A percentile compares a stretch with the other conserved stretches of the same genome.
phyloP scores from a whole-genome alignment of 1,139 yeast species.

The Geotrichum reessii region DNA sequence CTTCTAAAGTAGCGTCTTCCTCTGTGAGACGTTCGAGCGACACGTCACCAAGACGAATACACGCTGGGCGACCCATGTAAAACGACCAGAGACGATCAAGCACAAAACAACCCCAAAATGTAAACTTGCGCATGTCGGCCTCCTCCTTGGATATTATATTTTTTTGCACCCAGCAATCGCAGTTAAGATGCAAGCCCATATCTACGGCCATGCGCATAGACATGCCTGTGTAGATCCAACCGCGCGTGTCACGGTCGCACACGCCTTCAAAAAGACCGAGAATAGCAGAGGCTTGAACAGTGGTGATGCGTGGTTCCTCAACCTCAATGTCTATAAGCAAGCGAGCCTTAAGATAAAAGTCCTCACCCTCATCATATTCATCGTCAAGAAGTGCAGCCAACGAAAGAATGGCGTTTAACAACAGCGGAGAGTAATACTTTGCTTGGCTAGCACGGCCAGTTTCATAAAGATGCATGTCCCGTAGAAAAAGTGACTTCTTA shows the following conservation, averaged over 20 bases:
- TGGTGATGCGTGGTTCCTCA: slow-evolving; percentile 22
- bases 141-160: slow-evolving; percentile 24
- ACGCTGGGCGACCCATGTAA: slow-evolving; percentile 26
- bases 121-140: slow-evolving; percentile 21
- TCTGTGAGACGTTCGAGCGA: slow-evolving; percentile 18
- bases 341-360: slow-evolving; percentile 16
- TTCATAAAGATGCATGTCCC: slow-evolving; percentile 21
- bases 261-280: slow-evolving; percentile 25
- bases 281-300: slow-evolving; percentile 25
- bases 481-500: slow-evolving; percentile 22
- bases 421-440: slow-evolving; percentile 23
- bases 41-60: slow-evolving; percentile 22
- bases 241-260: slow-evolving; percentile 25
- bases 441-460: slow-evolving; percentile 15
- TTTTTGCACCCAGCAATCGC: slow-evolving; percentile 20
- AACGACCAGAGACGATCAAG: slow-evolving; percentile 27
- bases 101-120: slow-evolving; percentile 28
- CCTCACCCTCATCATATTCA: slow-evolving; percentile 9
- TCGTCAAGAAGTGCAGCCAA: slow-evolving; percentile 25
- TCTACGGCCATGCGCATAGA: slow-evolving; percentile 29
- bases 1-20: slow-evolving; percentile 2
- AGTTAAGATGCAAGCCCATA: slow-evolving; percentile 26
- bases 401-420: slow-evolving; percentile 25
- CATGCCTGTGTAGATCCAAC: slow-evolving; percentile 29
- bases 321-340: slow-evolving; percentile 18